These are phyloP conservation scores for Staphylotrichum longicolle DNA, from an alignment of 495 filamentous ascomycete species.

Conservation along the genomic window DNA sequence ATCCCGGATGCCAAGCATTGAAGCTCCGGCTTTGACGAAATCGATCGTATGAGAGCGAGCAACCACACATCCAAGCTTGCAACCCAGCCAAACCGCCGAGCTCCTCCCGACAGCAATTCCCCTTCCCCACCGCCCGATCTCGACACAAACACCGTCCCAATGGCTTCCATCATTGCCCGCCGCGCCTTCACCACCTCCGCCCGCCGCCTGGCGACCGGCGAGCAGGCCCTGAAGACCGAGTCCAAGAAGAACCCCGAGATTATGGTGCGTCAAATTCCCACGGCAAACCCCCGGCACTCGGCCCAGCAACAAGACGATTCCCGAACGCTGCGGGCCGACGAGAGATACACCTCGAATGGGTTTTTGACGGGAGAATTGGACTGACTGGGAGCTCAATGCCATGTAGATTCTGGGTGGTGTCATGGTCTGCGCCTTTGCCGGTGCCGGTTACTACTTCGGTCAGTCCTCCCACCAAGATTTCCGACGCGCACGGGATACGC, in stretches of 20 bases:
- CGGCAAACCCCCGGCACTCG: slow-evolving; percentile 5
- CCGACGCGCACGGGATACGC: not conserved
- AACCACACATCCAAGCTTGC: slow-evolving; percentile 18
- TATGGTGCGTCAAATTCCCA: slow-evolving; percentile 41
- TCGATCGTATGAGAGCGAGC: slow-evolving; percentile 24
- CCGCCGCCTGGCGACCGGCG: slow-evolving; percentile 41
- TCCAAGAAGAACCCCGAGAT: slow-evolving; percentile 55
- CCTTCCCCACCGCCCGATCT: slow-evolving; percentile 5
- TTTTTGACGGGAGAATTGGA: slow-evolving; percentile 15
- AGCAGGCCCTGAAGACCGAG: slow-evolving; percentile 47
- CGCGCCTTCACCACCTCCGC: slow-evolving; percentile 48
- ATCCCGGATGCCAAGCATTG: slow-evolving; percentile 13
- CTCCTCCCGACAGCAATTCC: slow-evolving; percentile 22
- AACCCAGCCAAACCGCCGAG: slow-evolving; percentile 17
- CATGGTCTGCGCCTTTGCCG: slow-evolving; percentile 83
- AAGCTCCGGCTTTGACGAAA: slow-evolving; percentile 23
- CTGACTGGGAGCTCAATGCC: not conserved
- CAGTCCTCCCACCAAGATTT: slow-evolving; percentile 21
- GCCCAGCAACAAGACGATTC: not conserved
- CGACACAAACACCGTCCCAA: slow-evolving; percentile 28
- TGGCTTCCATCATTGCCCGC: slow-evolving; percentile 50
- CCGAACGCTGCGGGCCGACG: not conserved
- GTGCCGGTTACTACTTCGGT: slow-evolving; percentile 87
- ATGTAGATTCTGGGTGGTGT: slow-evolving; percentile 80
- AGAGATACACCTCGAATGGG: not conserved